phyloP scores from a whole-genome alignment of 1,139 yeast species.

The Candida freyschussii region DNA sequence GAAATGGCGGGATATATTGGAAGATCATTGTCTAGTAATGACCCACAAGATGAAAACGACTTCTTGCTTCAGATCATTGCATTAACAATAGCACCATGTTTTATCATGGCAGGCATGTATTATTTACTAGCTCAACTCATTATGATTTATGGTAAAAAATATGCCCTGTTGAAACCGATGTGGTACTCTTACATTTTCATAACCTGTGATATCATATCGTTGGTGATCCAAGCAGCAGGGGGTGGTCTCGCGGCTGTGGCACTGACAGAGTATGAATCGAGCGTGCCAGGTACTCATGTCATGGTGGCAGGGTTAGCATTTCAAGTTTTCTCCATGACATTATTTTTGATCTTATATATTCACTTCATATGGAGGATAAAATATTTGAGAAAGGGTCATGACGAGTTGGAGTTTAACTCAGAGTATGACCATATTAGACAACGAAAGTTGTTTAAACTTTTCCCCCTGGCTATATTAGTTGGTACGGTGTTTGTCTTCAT shows the following conservation, averaged over 20 bases:
- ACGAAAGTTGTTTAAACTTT: constrained; percentile 34
- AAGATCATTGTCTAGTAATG: constrained; percentile 43
- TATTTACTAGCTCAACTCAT: constrained; percentile 70
- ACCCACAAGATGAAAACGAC: constrained; percentile 32
- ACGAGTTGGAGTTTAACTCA: constrained; percentile 23
- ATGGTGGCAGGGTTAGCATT: constrained; percentile 81
- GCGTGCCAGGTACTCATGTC: constrained; percentile 58
- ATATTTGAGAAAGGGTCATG: constrained; percentile 6
- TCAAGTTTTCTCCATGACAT: constrained; percentile 70
- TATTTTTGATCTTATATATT: constrained; percentile 55
- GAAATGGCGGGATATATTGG: constrained; percentile 74
- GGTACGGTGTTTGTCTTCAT: constrained; percentile 58
- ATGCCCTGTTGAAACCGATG: constrained; percentile 66
- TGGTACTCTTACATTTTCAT: constrained; percentile 69
- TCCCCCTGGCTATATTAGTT: constrained; percentile 47
- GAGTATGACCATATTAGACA: constrained; percentile 16
- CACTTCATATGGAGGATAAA: constrained; percentile 46
- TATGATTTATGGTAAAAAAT: constrained; percentile 61
- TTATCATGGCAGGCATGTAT: constrained; percentile 85
- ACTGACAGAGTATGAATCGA: constrained; percentile 29
- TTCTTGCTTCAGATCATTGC: constrained; percentile 65
- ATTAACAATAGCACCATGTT: constrained; percentile 81
- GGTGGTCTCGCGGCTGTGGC: constrained; percentile 66
- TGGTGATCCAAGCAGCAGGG: constrained; percentile 77
- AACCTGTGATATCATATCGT: constrained; percentile 59